Evolutionary conservation across 306 rosid genomes (phyloP), one percentile per base, ranked within the genome.

Genomic region (Glycine soja): DNA sequence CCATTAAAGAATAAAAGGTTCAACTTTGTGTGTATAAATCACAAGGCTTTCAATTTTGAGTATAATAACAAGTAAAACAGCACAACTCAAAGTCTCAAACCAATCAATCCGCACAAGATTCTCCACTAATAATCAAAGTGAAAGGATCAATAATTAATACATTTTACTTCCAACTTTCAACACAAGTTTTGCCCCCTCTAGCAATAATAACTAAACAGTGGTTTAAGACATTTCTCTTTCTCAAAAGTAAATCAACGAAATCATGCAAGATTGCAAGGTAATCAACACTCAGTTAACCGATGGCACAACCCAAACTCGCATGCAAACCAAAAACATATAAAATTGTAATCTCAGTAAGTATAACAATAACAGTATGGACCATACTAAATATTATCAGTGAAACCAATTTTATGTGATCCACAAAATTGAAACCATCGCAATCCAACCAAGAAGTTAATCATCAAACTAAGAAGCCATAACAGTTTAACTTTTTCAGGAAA

Each of bases 51-150:
- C 30, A 24, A 24, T 24, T 24, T 24, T 24, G 30, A 24, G 30
- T 24, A 24, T 24, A 24, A 24, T 24, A 24, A 24, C 30, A 24
- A 24, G 30, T 24, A 24, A 24, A 24, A 24, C 30, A 24, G 30
- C 30, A 24, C 30, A 24, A 24, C 30, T 24, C 30, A 24, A 24
- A 24, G 30, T 24, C 30, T 24, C 30, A 45, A 24, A 63, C 69
- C 2, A n/a, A 72, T 67, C 85, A 72, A 65, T 84, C 86, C 86
- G 84, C 84, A 72, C 68, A 64, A 67, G 10, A 71, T 76, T 88
- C 91, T 85, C 85, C 87, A 85, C 59, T 11, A 6, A 4, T 65
- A 83, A 88, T 81, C 90, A 77, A 78, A 84, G 87, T 85, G 85
- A 86, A 87, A 85, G 87, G 85, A 77, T 51, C 62, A 48, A 42